Conservation (phyloP, 495 filamentous ascomycete species). For the Penicillium steckii region DNA sequence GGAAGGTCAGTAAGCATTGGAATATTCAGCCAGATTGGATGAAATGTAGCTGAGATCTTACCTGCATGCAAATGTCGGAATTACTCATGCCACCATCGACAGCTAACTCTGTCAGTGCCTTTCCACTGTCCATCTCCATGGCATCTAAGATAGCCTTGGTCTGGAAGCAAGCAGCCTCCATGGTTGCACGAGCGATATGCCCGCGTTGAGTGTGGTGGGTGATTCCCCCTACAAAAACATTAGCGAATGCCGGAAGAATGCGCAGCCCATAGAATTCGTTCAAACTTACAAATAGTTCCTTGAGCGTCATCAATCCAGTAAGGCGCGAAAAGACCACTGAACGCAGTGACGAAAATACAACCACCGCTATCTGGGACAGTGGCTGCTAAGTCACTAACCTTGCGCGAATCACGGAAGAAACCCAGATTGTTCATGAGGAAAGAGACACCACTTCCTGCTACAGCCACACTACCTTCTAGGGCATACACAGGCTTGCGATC, state of each 20-base stretch:
- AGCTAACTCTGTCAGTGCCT: slow-evolving; percentile 71
- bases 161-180: slow-evolving; percentile 94
- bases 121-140: slow-evolving; percentile 88
- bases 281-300: slow-evolving; percentile 77
- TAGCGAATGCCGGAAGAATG: not conserved
- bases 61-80: slow-evolving; percentile 93
- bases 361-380: slow-evolving; percentile 88
- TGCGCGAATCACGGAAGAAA: slow-evolving; percentile 72
- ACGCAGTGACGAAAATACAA: slow-evolving; percentile 92
- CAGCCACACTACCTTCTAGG: slow-evolving; percentile 88
- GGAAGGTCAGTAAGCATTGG: slow-evolving; percentile 10
- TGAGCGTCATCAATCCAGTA: slow-evolving; percentile 98
- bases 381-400: slow-evolving; percentile 80
- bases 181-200: slow-evolving; percentile 90
- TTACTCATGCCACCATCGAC: slow-evolving; percentile 96
- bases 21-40: not conserved
- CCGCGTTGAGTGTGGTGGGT: slow-evolving; percentile 87
- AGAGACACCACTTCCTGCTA: slow-evolving; percentile 85
- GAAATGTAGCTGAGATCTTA: slow-evolving; percentile 29
- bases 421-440: slow-evolving; percentile 90
- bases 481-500: slow-evolving; percentile 78
- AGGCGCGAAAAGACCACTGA: slow-evolving; percentile 94
- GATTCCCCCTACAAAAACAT: slow-evolving; percentile 63
- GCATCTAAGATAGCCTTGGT: slow-evolving; percentile 93
- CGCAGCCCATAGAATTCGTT: not conserved